Base-by-base conservation (phyloP, 257 asterid genomes). In the Nicotiana noctiflora region DNA sequence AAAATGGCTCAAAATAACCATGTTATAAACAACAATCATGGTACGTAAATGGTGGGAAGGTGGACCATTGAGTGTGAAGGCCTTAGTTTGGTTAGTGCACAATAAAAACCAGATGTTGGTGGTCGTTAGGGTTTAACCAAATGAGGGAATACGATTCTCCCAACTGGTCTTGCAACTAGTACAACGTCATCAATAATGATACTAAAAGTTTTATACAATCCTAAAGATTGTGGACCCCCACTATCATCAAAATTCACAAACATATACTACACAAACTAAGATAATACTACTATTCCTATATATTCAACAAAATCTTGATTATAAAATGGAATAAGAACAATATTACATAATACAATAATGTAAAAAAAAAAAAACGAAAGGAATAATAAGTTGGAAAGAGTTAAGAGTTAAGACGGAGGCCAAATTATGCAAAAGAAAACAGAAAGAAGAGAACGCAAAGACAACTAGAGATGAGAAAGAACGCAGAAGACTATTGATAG, bases 361-460 rank as follows among this genome's bases (percentile, higher is more conserved):
- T 31, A 53, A 27, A 59, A n/a, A 17, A n/a, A 17, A 27, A 27
- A 34, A 34, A 40, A 8, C 0, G 49, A 40, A 40, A 40, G 49
- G 49, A 76, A 68, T 11, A 32, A 44, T 12, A 72, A 70, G 49
- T 12, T 4, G 78, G 49, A 40, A 46, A 21, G 77, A 10, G 55
- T 80, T 56, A 40, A 6, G 23, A 49, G 55, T 60, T 64, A 57
- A 75, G 52, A 63, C 40, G 14, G 46, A 60, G 34, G 78, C 52
- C 59, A 62, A 67, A 83, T 29, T 77, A 77, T 57, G 59, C 80
- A 70, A 59, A 80, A 64, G 61, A 80, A 82, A 60, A 53, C 80
- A 83, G 25, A 76, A 52, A 83, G 84, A 83, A 83, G 60, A 76
- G 77, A 65, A 60, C 61, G 82, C 40, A 86, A 60, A 37, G 51